phyloP scores from a whole-genome alignment of 177 flowering plant species.

The Vitis hybrid region DNA sequence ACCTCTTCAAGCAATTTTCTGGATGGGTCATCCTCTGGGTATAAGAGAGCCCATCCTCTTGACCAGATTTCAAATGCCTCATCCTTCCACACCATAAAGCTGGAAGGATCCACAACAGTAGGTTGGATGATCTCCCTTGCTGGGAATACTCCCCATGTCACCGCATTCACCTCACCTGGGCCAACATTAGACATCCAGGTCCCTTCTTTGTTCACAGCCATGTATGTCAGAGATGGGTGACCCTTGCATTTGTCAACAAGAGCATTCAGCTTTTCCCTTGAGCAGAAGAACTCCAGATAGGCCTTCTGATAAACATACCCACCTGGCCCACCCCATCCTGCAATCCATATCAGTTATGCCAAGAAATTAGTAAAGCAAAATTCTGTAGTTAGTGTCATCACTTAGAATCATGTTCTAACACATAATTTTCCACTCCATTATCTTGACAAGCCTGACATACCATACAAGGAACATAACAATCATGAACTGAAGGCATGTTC shows the following conservation, averaged over 20 bases:
- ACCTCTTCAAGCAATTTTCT: constrained; percentile 73
- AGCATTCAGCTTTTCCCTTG: constrained; percentile 54
- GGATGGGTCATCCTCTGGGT: constrained; percentile 73
- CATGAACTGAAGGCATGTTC: too few relatives aligned
- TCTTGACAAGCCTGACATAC: too few relatives aligned
- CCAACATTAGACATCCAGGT: constrained; percentile 49
- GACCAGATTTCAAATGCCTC: constrained; percentile 96
- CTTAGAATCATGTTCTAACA: too few relatives aligned
- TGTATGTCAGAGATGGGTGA: constrained; percentile 62
- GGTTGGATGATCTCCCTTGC: constrained; percentile 92
- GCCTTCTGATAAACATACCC: constrained; percentile 96
- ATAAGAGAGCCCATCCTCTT: constrained; percentile 70
- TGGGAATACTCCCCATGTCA: constrained; percentile 97
- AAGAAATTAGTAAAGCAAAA: too few relatives aligned
- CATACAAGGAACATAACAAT: too few relatives aligned
- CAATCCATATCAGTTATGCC: not conserved
- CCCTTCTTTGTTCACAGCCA: constrained; percentile 80
- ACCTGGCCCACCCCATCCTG: constrained; percentile 97
- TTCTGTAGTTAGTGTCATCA: too few relatives aligned
- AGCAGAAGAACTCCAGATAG: constrained; percentile 89
- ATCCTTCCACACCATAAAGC: constrained; percentile 91
- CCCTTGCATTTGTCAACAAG: constrained; percentile 72
- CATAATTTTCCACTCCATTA: too few relatives aligned
- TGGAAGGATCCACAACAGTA: constrained; percentile 85
- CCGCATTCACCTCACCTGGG: constrained; percentile 67